Evolutionary conservation across 495 filamentous ascomycete species (phyloP), one percentile per base, ranked within the genome.

Genomic region (Cercophora samala): DNA sequence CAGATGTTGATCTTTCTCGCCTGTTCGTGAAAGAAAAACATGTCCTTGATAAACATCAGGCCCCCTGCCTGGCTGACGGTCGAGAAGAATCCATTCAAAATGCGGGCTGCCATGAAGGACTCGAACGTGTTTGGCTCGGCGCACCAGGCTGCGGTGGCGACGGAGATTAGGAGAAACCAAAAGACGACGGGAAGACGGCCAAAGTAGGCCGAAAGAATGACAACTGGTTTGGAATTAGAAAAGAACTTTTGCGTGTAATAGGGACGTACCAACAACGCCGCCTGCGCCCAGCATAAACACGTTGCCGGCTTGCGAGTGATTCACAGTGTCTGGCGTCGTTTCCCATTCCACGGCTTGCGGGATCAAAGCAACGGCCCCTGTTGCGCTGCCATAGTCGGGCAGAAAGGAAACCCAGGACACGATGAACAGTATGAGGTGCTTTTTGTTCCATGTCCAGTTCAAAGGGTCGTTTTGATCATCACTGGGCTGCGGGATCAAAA

Each of bases 21-120:
- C 61, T 86, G 85, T 66, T 89, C 86, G 66, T 89, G 86, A 74
- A 88, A 83, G 79, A 86, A 89, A 76, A 88, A 89, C 60, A 88
- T 79, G 75, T 89, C 87, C 69, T 88, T 86, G 69, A 89, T 83
- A 71, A 84, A 87, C 78, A 88, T 87, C 21, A 89, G 76, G 1
- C 85, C 86, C 29, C 84, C 85, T 69, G 80, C 72, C 25, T 75
- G 76, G 61, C 69, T 65, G 4, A 87, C 86, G 3, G 82, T 88
- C 5, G 83, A 83, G 72, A 87, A 86, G 75, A 88, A 87, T n/a
- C 86, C 87, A 66, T 88, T 88, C 6, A 88, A 73, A 60, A 88
- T 85, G 1, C 85, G 80, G 0, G 86, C 85, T 5, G 83, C 85
- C 78, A 86, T 83, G 71, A 85, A 88, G 0, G 80, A 83, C 21